Conservation (phyloP, 768 basidiomycete species). For the Lentinula sp. region DNA sequence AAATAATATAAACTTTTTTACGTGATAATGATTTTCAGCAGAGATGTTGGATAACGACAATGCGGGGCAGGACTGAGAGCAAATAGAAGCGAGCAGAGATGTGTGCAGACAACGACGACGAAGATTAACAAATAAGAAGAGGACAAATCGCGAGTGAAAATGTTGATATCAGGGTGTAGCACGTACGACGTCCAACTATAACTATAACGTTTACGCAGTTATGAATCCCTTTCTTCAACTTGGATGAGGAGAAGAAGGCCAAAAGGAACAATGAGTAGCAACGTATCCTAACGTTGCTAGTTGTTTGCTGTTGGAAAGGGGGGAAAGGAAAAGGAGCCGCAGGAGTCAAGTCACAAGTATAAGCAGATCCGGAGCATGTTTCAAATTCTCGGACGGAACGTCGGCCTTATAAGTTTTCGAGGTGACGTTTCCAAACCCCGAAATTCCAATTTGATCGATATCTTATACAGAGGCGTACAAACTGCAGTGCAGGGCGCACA, state of each 20-base stretch:
- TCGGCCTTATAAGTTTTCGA: background rate
- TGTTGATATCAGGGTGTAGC: background rate
- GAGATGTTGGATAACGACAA: background rate
- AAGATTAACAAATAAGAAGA: background rate
- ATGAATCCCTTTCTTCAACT: background rate
- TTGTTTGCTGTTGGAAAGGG: background rate
- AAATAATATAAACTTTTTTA: background rate
- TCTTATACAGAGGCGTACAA: no score
- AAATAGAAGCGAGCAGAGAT: background rate
- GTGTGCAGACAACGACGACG: constrained; percentile 4
- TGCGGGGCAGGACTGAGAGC: constrained; percentile 1
- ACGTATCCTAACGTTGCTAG: background rate
- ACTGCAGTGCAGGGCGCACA: background rate
- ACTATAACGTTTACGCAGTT: background rate
- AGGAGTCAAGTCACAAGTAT: background rate
- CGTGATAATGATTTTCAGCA: background rate
- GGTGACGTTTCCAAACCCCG: no score
- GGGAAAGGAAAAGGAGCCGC: background rate
- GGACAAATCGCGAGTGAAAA: background rate
- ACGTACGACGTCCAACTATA: background rate
- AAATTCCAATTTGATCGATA: no score
- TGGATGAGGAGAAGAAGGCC: background rate
- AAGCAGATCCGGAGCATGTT: background rate
- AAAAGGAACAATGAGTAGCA: background rate
- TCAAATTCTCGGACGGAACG: background rate